A percentile compares a stretch with the other conserved stretches of the same genome.
Conservation (phyloP, 352 stramenopile genomes). For the Phytophthora hibernalis region DNA sequence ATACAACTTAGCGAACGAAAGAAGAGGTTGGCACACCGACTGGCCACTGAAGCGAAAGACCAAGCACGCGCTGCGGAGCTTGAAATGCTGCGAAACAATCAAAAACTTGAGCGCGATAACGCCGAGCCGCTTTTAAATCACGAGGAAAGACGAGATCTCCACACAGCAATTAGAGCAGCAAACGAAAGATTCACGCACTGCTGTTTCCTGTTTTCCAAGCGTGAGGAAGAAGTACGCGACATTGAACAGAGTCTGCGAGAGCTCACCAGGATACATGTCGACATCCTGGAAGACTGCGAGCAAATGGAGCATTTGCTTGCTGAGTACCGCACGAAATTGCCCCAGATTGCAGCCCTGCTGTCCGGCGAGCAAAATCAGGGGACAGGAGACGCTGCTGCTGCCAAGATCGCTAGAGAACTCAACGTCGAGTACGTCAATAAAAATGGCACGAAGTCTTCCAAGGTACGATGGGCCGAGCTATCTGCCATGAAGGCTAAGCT, state of each 20-base stretch:
- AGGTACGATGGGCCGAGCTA: conserved; percentile 75
- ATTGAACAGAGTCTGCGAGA: conserved; percentile 71
- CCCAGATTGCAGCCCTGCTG: conserved; percentile 55
- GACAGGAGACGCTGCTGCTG: conserved; percentile 54
- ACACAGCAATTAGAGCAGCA: conserved; percentile 40
- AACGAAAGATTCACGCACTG: conserved; percentile 61
- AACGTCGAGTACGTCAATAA: conserved; percentile 69
- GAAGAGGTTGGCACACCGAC: conserved; percentile 55
- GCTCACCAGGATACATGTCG: conserved; percentile 69
- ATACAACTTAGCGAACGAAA: conserved; percentile 78
- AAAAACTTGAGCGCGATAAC: conserved; percentile 63
- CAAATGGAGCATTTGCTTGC: conserved; percentile 64
- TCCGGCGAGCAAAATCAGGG: conserved; percentile 17
- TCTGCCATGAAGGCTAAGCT: conserved; percentile 79
- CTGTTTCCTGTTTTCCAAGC: conserved; percentile 76
- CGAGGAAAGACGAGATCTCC: conserved; percentile 52
- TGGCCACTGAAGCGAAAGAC: conserved; percentile 62
- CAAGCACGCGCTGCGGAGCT: conserved; percentile 51
- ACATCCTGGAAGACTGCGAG: conserved; percentile 67
- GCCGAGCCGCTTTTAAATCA: conserved; percentile 37
- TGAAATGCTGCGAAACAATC: conserved; percentile 54
- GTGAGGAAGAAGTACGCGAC: conserved; percentile 75
- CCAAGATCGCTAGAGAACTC: conserved; percentile 60
- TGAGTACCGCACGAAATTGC: conserved; percentile 60
- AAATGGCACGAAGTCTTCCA: conserved; percentile 53